These are phyloP conservation scores for Cryptococcus hybrid DNA, from an alignment of 1,284 basidiomycete species.

Conservation along the genomic window DNA sequence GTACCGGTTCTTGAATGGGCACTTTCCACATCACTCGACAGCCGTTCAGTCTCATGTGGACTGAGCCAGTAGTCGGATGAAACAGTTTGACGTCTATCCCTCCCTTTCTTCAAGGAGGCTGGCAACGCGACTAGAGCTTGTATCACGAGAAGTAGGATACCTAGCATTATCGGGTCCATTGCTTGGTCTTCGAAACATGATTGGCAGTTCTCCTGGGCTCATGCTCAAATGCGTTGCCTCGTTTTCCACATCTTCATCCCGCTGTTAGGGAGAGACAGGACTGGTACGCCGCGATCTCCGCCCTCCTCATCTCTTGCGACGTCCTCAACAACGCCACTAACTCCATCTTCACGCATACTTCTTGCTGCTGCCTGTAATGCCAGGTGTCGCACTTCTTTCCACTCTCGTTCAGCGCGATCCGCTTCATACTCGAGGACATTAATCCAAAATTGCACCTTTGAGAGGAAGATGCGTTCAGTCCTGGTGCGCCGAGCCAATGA, in stretches of 20 bases:
- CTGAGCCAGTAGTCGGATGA: background rate
- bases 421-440: slow-evolving; percentile 72
- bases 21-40: background rate
- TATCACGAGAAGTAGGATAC: background rate
- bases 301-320: slow-evolving; percentile 12
- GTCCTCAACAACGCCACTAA: slow-evolving; percentile 27
- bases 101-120: background rate
- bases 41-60: background rate
- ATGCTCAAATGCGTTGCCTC: slow-evolving; percentile 1
- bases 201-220: slow-evolving; percentile 25
- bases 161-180: background rate
- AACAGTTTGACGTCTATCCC: background rate
- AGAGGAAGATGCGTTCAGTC: slow-evolving; percentile 67
- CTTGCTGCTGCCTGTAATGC: slow-evolving; percentile 70
- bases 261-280: slow-evolving; percentile 10
- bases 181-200: slow-evolving; percentile 19
- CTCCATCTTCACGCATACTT: slow-evolving; percentile 29
- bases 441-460: slow-evolving; percentile 69
- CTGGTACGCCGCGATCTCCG: slow-evolving; percentile 9
- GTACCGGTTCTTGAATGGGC: background rate
- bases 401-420: slow-evolving; percentile 65
- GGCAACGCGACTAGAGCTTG: background rate
- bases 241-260: background rate
- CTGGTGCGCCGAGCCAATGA: slow-evolving; percentile 66
- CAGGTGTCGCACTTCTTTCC: slow-evolving; percentile 64